Percentiles rank a stretch among this genome's conserved stretches.
Conservation (phyloP, 164 flowering plant genomes). For the Nymphaea thermarum region DNA sequence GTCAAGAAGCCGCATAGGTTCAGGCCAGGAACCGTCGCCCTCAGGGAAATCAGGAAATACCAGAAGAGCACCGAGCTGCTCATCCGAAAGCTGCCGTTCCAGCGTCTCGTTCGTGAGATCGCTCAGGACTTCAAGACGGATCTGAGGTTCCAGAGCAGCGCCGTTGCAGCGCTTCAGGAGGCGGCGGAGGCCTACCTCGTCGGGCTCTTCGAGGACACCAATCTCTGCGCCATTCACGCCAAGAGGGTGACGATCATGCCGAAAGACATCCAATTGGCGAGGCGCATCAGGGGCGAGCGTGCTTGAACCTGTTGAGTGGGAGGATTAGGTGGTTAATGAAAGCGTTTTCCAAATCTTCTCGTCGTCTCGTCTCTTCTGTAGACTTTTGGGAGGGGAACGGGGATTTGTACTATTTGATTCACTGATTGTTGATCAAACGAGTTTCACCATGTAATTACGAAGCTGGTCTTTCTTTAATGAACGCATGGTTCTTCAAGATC, state of each 20-base stretch:
- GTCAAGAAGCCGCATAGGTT: conserved; percentile 10
- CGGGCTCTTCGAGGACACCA: conserved; percentile 7
- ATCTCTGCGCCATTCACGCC: conserved; percentile 9
- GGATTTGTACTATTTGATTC: neutral
- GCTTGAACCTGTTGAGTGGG: neutral
- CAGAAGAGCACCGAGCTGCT: conserved; percentile 9
- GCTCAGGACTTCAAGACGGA: conserved; percentile 9
- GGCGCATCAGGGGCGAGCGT: conserved; percentile 1
- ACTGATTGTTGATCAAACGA: no score
- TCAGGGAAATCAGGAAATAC: conserved; percentile 9
- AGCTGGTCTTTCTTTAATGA: no score
- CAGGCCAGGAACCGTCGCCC: conserved; percentile 7
- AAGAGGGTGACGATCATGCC: conserved; percentile 6
- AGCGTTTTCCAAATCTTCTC: neutral
- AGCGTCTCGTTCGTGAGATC: conserved; percentile 1
- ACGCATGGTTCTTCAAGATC: no score
- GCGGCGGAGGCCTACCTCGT: conserved; percentile 7
- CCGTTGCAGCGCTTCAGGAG: conserved; percentile 7
- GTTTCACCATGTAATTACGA: no score
- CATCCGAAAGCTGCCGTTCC: conserved; percentile 7
- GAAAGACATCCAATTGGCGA: neutral
- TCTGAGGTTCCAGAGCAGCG: conserved; percentile 9
- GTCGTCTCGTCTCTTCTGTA: neutral
- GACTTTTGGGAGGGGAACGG: neutral
- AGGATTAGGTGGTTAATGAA: no score